phyloP scores from a whole-genome alignment of 345 rosid species.

The Bruguiera sexangula region DNA sequence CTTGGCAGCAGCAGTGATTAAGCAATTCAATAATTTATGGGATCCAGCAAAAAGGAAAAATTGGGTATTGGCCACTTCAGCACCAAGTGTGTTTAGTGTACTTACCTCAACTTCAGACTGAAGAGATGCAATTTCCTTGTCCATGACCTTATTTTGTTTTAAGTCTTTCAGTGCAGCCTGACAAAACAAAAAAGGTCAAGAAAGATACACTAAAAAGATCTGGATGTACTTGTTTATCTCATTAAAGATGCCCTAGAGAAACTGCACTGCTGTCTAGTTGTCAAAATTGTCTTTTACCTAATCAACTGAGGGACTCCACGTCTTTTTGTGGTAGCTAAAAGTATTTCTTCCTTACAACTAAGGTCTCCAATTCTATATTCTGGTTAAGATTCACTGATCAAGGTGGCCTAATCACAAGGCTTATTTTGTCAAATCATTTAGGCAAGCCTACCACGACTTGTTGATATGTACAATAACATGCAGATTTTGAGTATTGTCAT shows the following conservation, averaged over 20 bases:
- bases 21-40: not conserved
- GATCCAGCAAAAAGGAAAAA: not conserved
- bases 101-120: constrained; percentile 24
- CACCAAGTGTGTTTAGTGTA: not conserved
- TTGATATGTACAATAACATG: not conserved
- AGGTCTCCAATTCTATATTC: not conserved
- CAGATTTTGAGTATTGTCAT: constrained; percentile 6
- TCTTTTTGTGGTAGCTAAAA: too few relatives aligned
- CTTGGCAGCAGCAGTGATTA: not conserved
- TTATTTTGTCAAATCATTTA: constrained; percentile 1
- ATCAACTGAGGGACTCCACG: too few relatives aligned
- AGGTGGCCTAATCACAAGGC: not conserved
- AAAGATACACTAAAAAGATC: too few relatives aligned
- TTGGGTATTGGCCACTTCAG: not conserved
- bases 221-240: too few relatives aligned
- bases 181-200: too few relatives aligned
- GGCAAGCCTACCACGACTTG: constrained; percentile 4
- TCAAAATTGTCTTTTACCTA: not conserved
- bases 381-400: not conserved
- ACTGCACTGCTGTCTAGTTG: not conserved
- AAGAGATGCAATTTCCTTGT: constrained; percentile 26
- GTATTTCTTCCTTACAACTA: not conserved
- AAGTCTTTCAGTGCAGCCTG: constrained; percentile 32
- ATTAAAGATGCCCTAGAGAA: not conserved
- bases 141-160: constrained; percentile 22